These are phyloP conservation scores for Penicillium fuscoglaucum DNA, from an alignment of 2,329 filamentous ascomycete genomes.

Conservation along the genomic window DNA sequence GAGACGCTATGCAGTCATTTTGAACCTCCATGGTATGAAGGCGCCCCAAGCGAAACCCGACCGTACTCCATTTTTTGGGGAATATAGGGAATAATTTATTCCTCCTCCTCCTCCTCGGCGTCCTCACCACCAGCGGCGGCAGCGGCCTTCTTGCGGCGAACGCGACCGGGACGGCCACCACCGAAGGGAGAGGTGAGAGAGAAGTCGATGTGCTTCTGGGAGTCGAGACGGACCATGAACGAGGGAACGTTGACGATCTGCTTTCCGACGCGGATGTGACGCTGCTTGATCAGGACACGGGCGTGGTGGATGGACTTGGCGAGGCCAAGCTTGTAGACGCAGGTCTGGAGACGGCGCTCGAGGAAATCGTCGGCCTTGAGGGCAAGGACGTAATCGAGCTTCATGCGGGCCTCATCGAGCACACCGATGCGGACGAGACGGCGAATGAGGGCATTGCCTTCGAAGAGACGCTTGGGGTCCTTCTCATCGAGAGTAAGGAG, in stretches of 20 bases:
- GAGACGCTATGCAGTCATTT: constrained; percentile 41
- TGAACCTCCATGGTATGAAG: constrained; percentile 36
- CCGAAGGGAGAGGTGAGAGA: constrained; percentile 95
- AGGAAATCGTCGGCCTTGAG: constrained; percentile 99
- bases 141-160: constrained; percentile 99
- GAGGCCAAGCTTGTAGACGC: constrained; percentile 99
- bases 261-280: constrained; percentile 99
- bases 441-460: constrained; percentile 99
- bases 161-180: constrained; percentile 94
- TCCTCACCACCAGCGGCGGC: constrained; percentile 72
- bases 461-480: constrained; percentile 99
- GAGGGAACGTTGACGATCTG: constrained; percentile 99
- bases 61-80: constrained; percentile 37
- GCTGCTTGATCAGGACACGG: constrained; percentile 98
- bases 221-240: constrained; percentile 99
- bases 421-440: constrained; percentile 99
- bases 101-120: constrained; percentile 72
- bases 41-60: constrained; percentile 41
- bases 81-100: constrained; percentile 40
- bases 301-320: constrained; percentile 99
- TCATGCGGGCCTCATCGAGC: constrained; percentile 99
- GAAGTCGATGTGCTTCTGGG: constrained; percentile 99
- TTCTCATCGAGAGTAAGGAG: constrained; percentile 99
- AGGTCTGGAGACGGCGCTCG: constrained; percentile 99
- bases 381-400: constrained; percentile 99